Conservation (phyloP, 2,329 filamentous ascomycete species). For the Phoma sp. region DNA sequence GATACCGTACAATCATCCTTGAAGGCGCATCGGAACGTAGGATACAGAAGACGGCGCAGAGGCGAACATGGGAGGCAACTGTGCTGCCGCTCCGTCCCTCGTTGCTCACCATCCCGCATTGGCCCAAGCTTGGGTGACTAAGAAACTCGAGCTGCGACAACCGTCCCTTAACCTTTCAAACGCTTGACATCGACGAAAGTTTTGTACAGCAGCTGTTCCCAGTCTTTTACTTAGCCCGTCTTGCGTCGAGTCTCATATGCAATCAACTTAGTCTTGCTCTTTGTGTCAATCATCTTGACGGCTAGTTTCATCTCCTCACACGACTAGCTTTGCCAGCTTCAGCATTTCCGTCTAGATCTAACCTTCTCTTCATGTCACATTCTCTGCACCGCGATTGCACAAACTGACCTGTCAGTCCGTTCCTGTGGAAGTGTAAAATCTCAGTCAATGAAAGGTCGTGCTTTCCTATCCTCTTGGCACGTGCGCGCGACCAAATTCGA, state of each 20-base stretch:
- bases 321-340: constrained; percentile 25
- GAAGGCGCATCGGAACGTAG: constrained; percentile 38
- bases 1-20: constrained; percentile 51
- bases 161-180: neutral
- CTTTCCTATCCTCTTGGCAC: constrained; percentile 29
- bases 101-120: constrained; percentile 12
- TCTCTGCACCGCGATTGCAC: neutral
- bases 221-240: neutral
- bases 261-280: constrained; percentile 15
- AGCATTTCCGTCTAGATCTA: neutral
- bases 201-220: constrained; percentile 1
- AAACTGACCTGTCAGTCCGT: constrained; percentile 6
- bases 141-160: constrained; percentile 14
- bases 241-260: constrained; percentile 1
- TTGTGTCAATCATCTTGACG: neutral
- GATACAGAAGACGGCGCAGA: constrained; percentile 25
- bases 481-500: constrained; percentile 38
- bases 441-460: constrained; percentile 15
- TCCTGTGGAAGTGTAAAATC: neutral
- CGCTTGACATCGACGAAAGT: neutral
- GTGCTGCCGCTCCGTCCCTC: constrained; percentile 17
- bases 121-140: constrained; percentile 27
- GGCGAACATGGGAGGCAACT: constrained; percentile 21
- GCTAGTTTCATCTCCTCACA: neutral
- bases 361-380: neutral